A percentile compares a stretch with the other conserved stretches of the same genome.
phyloP scores from a whole-genome alignment of 164 flowering plant genomes.

The Euptelea pleiosperma region DNA sequence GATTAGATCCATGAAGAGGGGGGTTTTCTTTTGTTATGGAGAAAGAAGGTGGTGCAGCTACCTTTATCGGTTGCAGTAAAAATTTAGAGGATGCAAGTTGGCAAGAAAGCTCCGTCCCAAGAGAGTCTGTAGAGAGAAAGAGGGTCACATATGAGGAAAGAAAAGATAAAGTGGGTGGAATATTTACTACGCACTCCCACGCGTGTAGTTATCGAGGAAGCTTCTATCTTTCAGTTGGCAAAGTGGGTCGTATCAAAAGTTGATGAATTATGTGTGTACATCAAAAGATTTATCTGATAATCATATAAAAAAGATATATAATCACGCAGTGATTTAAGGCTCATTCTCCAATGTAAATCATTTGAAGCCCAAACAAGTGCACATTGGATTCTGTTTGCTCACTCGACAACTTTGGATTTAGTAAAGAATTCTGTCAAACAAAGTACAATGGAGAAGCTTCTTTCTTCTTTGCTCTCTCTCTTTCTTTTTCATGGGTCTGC shows the following conservation, averaged over 20 bases:
- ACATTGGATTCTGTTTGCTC: slow-evolving; percentile 38
- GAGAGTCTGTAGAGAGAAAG: slow-evolving; percentile 22
- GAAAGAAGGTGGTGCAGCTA: slow-evolving; percentile 12
- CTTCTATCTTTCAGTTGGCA: slow-evolving; percentile 45
- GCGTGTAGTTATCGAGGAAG: slow-evolving; percentile 60
- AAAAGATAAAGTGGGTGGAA: slow-evolving; percentile 16
- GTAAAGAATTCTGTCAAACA: neutral
- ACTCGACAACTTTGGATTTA: slow-evolving; percentile 9
- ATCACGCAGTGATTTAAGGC: slow-evolving; percentile 10
- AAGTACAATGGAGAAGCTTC: slow-evolving; percentile 33
- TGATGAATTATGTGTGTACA: too few species aligned
- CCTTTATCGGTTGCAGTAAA: slow-evolving; percentile 30
- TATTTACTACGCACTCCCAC: slow-evolving; percentile 46
- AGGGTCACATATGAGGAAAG: slow-evolving; percentile 16
- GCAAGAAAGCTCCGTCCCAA: slow-evolving; percentile 7
- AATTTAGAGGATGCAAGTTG: slow-evolving; percentile 21
- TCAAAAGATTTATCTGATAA: too few species aligned
- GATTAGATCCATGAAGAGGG: slow-evolving; percentile 6
- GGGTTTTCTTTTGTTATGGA: slow-evolving; percentile 9
- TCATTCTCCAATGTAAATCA: slow-evolving; percentile 25
- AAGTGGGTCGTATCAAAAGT: slow-evolving; percentile 20
- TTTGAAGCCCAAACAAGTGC: slow-evolving; percentile 12
- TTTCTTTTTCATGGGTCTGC: slow-evolving; percentile 5
- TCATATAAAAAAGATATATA: too few species aligned
- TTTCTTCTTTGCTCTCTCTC: slow-evolving; percentile 24